phyloP scores from a whole-genome alignment of 768 basidiomycete species.

The Lentinus tigrinus region DNA sequence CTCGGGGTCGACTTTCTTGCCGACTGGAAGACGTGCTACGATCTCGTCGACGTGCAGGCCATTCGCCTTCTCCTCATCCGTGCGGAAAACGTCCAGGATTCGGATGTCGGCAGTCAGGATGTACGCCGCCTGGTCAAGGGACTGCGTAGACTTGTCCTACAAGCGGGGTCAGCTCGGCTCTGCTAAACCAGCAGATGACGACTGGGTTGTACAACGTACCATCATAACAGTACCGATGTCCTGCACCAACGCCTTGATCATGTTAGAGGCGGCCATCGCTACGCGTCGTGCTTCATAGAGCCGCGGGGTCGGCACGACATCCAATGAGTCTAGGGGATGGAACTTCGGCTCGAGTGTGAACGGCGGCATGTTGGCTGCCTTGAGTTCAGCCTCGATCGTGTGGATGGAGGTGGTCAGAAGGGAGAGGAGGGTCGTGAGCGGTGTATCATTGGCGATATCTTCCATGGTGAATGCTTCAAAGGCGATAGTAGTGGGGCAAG shows the following conservation, averaged over 20 bases:
- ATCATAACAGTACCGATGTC: background rate
- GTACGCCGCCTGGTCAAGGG: background rate
- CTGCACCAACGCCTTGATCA: background rate
- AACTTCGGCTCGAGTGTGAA: background rate
- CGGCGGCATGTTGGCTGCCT: background rate
- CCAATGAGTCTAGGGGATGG: background rate
- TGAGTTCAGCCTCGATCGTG: background rate
- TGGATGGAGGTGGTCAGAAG: background rate
- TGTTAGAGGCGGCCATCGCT: background rate
- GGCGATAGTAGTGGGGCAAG: too few species aligned
- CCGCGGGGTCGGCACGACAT: background rate
- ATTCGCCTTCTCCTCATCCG: background rate
- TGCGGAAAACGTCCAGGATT: background rate
- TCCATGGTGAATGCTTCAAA: too few species aligned
- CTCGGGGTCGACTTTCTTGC: background rate
- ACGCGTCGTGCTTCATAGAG: background rate
- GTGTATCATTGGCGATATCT: too few species aligned
- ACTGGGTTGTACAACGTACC: background rate
- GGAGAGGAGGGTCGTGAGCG: background rate
- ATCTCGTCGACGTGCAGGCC: background rate
- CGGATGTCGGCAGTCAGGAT: background rate
- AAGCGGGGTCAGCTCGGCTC: background rate
- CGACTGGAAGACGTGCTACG: background rate
- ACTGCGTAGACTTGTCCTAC: background rate
- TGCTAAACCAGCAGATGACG: background rate